These are phyloP conservation scores for Pezicula radicicola DNA, from an alignment of 2,329 filamentous ascomycete species.

Conservation along the genomic window DNA sequence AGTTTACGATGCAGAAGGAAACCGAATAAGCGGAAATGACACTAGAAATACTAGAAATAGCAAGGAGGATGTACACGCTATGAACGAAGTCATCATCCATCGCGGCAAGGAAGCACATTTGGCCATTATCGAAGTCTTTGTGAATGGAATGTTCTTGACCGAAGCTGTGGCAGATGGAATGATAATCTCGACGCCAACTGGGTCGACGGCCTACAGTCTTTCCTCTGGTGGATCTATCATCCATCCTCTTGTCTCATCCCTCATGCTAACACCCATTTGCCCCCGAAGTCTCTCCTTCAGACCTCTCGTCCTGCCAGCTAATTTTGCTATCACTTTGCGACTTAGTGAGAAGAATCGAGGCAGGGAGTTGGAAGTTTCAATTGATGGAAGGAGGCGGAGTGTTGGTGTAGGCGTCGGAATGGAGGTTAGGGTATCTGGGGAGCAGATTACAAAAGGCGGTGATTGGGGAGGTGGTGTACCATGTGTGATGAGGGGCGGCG, in stretches of 20 bases:
- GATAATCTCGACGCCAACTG: constrained; percentile 89
- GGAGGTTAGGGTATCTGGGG: constrained; percentile 86
- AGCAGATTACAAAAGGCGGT: constrained; percentile 58
- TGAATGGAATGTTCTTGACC: constrained; percentile 86
- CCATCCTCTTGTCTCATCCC: constrained; percentile 83
- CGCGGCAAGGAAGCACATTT: constrained; percentile 87
- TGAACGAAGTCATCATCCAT: constrained; percentile 95
- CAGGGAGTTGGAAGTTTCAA: constrained; percentile 73
- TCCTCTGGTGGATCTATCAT: constrained; percentile 90
- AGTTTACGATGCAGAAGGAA: constrained; percentile 69
- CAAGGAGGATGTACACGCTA: constrained; percentile 54
- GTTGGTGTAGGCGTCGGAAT: constrained; percentile 69
- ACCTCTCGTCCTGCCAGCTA: constrained; percentile 82
- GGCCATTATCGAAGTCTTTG: constrained; percentile 85
- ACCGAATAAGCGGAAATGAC: constrained; percentile 45
- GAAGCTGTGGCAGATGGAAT: constrained; percentile 95
- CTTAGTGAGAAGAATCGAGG: constrained; percentile 79
- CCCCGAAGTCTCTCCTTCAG: constrained; percentile 89
- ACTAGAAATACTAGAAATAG: constrained; percentile 22
- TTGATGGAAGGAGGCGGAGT: constrained; percentile 68
- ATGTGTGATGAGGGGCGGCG: constrained; percentile 71
- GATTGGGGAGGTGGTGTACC: constrained; percentile 78
- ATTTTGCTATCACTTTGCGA: constrained; percentile 77
- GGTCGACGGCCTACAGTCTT: constrained; percentile 93
- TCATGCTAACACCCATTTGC: constrained; percentile 92